phyloP scores from a whole-genome alignment of 106 monocot species.

The Phalaenopsis aphrodite region DNA sequence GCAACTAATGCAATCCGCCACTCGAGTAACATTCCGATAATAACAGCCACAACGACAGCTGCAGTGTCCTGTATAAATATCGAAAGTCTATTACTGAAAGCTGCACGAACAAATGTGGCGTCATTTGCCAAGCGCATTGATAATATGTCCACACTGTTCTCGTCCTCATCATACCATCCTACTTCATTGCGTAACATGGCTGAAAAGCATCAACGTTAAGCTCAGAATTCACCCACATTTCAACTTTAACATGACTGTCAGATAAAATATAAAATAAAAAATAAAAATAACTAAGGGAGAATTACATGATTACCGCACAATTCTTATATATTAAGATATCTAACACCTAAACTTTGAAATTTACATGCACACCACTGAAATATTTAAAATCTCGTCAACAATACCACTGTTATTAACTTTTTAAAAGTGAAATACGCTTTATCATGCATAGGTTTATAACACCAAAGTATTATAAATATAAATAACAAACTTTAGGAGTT shows the following conservation, averaged over 20 bases:
- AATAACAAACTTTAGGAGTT: too few species aligned
- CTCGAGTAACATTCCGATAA: slow-evolving; percentile 77
- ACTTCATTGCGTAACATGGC: slow-evolving; percentile 97
- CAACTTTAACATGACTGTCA: slow-evolving; percentile 5
- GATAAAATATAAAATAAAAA: neutral
- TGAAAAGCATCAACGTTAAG: slow-evolving; percentile 16
- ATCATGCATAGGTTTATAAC: too few species aligned
- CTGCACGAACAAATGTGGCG: slow-evolving; percentile 98
- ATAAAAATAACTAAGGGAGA: too few species aligned
- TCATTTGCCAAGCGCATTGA: slow-evolving; percentile 98
- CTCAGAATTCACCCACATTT: neutral
- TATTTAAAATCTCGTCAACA: too few species aligned
- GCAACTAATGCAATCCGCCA: slow-evolving; percentile 95
- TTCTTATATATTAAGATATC: too few species aligned
- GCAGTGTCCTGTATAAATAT: slow-evolving; percentile 94
- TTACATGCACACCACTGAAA: too few species aligned
- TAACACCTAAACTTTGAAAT: too few species aligned
- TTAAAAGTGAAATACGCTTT: too few species aligned
- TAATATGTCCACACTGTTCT: slow-evolving; percentile 88
- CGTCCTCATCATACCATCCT: slow-evolving; percentile 99
- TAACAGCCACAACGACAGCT: slow-evolving; percentile 72
- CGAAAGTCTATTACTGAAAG: slow-evolving; percentile 96
- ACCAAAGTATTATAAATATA: too few species aligned
- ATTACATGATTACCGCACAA: too few species aligned
- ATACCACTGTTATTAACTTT: too few species aligned